Base-by-base conservation (phyloP, 75 land plant genomes). In the Pseudotsuga menziesii region DNA sequence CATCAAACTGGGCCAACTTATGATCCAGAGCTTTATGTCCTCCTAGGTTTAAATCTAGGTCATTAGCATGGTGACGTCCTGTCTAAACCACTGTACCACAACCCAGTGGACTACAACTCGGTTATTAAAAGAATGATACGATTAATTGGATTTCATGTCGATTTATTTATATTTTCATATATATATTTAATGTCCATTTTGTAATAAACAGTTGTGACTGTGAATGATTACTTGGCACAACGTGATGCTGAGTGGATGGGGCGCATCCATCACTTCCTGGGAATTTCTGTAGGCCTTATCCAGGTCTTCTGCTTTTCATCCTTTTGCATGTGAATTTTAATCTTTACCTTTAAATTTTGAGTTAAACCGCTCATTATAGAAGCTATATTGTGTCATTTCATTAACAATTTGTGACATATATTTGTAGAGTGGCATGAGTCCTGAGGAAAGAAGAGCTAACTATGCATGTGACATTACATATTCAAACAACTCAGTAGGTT, bases 211-310 rank as follows among this genome's bases (percentile, higher is more conserved):
- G 99, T 97, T 52, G 94, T 97, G 23, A 97, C 99, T 35, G 99
- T 97, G 17, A 97, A 97, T 82, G 99, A 97, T 79, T 97, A 97
- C 82, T 80, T 97, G 72, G 99, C 99, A 61, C 95, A 94, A 80
- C 93, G 99, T 56, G 99, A 97, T 87, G 98, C 98, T 78, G 99
- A 97, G 57, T 97, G 99, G 99, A 97, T 97, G 99, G 99, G 99
- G 1, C 91, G 89, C 66, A 86, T 97, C 75, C 95, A 97, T 87
- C 95, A 93, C 35, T 95, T 97, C 77, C 76, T 97, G 55, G 99
- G 99, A 69, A 93, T 97, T 80, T 94, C 99, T 66, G 99, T 97
- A 13, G 99, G 99, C 17, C 91, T 97, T 59, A 89, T 97, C 57
- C 91, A 95, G 88, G 98, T 95, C 57, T 23, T 44, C 52, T 27